phyloP scores from a whole-genome alignment of 768 basidiomycete species.

The Coprinopsis cinerea region DNA sequence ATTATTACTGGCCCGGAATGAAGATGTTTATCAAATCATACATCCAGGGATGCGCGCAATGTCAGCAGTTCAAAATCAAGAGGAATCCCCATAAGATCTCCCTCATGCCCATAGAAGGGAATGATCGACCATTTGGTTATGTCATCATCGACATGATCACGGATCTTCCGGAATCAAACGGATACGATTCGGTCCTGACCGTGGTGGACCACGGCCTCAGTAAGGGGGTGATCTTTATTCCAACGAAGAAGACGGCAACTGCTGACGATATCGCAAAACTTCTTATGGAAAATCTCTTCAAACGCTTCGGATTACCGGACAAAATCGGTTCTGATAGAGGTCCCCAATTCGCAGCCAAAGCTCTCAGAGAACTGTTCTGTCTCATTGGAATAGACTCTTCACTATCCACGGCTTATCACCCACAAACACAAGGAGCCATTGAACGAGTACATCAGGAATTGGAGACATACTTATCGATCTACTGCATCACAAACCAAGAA shows the following conservation, averaged over 20 bases:
- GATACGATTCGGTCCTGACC: constrained; percentile 17
- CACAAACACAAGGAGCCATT: constrained; percentile 5
- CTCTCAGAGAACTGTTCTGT: constrained; percentile 13
- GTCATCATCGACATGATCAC: constrained; percentile 18
- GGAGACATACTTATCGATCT: constrained; percentile 6
- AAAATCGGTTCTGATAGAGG: constrained; percentile 15
- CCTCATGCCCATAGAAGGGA: background rate
- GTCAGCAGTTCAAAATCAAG: constrained; percentile 16
- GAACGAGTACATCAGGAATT: constrained; percentile 12
- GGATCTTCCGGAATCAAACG: constrained; percentile 11
- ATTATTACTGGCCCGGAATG: constrained; percentile 20
- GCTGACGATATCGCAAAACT: constrained; percentile 1
- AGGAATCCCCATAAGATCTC: background rate
- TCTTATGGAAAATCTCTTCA: constrained; percentile 1
- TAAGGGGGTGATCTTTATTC: constrained; percentile 21
- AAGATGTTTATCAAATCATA: constrained; percentile 14
- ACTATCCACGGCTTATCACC: constrained; percentile 13
- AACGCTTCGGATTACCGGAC: constrained; percentile 7
- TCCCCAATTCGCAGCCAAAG: constrained; percentile 13
- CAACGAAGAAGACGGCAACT: constrained; percentile 14
- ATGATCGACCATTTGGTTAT: background rate
- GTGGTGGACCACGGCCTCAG: constrained; percentile 22
- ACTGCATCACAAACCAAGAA: background rate
- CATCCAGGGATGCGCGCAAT: constrained; percentile 16
- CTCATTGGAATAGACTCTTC: constrained; percentile 10